Evolutionary conservation across 2,329 filamentous ascomycete genomes (phyloP).

Genomic region (Diatrype stigma): DNA sequence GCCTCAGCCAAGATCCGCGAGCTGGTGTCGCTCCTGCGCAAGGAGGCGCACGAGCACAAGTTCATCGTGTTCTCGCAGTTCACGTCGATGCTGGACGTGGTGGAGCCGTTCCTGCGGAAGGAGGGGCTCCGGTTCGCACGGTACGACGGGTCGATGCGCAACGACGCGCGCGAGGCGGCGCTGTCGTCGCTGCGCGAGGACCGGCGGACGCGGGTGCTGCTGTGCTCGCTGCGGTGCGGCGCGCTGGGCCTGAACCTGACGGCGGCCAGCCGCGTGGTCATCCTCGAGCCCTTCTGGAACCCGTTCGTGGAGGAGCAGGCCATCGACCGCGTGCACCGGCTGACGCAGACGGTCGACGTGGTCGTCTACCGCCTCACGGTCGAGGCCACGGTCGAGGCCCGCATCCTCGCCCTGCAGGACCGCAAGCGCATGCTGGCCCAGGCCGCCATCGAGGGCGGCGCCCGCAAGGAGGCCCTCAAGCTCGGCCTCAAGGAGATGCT

Average conservation of each 20-base stretch:
- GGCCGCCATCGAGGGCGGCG: conserved; percentile 79
- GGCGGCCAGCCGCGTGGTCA: conserved; percentile 86
- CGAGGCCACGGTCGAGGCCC: conserved; percentile 80
- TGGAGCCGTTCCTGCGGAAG: conserved; percentile 82
- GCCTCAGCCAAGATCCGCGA: conserved; percentile 90
- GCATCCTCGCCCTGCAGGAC: conserved; percentile 90
- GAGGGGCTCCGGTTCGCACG: conserved; percentile 76
- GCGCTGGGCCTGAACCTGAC: conserved; percentile 91
- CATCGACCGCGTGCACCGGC: conserved; percentile 96
- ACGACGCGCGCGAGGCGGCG: conserved; percentile 85
- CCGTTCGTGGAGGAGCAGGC: conserved; percentile 99
- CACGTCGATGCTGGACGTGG: conserved; percentile 94
- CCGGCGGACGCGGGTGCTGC: conserved; percentile 70
- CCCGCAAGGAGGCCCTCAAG: conserved; percentile 68
- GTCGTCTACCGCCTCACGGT: conserved; percentile 94
- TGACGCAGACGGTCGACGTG: conserved; percentile 93
- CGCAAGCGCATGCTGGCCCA: conserved; percentile 91
- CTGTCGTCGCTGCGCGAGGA: conserved; percentile 73
- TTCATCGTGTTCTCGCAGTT: conserved; percentile 99
- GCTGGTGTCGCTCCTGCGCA: conserved; percentile 73
- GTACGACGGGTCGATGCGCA: conserved; percentile 94
- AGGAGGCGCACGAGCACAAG: conserved; percentile 79
- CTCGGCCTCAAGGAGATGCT: conserved; percentile 91
- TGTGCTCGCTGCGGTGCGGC: conserved; percentile 93
- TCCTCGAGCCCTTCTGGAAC: conserved; percentile 98